Base-by-base conservation (phyloP, 192 early-diverging fungal genomes). In the Coemansia sp. region DNA sequence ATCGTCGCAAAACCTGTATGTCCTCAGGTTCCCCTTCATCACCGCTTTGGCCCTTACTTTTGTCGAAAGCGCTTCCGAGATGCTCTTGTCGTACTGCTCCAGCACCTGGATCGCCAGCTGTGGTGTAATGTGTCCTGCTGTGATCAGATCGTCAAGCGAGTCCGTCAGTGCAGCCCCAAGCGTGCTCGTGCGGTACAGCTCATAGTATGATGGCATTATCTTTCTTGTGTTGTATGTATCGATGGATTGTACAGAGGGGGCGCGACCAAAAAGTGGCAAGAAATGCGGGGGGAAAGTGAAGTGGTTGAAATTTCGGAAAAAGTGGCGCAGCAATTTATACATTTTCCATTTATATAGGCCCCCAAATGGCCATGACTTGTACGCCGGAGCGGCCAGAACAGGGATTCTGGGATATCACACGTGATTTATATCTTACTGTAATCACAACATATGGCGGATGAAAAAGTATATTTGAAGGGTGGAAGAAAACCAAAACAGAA, bases 1-100 rank as follows among this genome's bases (percentile, higher is more conserved):
- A 59, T 99, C 97, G 66, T 99, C 97, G 67, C 95, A 91, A 55
- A 92, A 94, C 45, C 94, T 87, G 73, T 98, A 99, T 23, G 88
- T 93, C 61, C 91, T 84, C 59, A 99, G 84, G 60, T 68, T 62
- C 17, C 70, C 66, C 90, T 94, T 96, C 54, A 99, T 86, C 10
- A 83, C 86, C 13, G 92, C 88, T 54, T 90, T 89, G 61, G 85
- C 85, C 56, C 86, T 85, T 41, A 98, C 96, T 64, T 87, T 84
- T 36, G 62, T 80, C 33, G 90, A 84, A 33, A 99, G 83, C 17
- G 94, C 90, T 44, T 97, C 95, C 6, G 91, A 87, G 57, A 99
- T 93, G 58, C 88, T 93, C 56, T 74, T 83, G 59, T 83, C 77
- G 29, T 67, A 79, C 79, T 97, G 94, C 33, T 75, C 71, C 19